Conservation (phyloP, 805 yeast genomes). For the Kodamaea fukazawae region DNA sequence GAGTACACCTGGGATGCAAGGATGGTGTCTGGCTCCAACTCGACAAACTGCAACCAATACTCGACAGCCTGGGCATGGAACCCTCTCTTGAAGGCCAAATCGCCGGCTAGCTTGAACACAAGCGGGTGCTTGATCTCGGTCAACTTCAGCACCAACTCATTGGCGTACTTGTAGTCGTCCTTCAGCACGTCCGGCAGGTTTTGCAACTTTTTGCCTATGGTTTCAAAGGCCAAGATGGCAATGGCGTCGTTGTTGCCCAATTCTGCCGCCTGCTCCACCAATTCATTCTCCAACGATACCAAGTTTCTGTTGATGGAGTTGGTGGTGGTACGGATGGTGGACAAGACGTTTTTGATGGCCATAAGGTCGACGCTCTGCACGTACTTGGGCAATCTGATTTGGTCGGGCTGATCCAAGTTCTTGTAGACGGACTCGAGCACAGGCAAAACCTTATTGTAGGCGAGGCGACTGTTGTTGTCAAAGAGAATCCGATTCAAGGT, state of each 20-base stretch:
- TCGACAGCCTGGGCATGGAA: constrained; percentile 52
- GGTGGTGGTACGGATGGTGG: constrained; percentile 57
- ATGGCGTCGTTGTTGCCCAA: constrained; percentile 80
- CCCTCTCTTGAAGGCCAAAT: constrained; percentile 56
- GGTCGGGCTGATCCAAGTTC: constrained; percentile 39
- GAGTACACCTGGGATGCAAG: constrained; percentile 71
- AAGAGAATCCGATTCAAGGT: constrained; percentile 58
- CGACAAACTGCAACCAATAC: constrained; percentile 58
- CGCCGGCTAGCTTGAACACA: constrained; percentile 77
- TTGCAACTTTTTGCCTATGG: constrained; percentile 32
- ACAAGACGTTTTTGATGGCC: constrained; percentile 64
- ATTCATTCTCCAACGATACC: constrained; percentile 61
- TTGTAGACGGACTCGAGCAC: constrained; percentile 52
- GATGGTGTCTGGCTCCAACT: constrained; percentile 54
- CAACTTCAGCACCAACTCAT: constrained; percentile 54
- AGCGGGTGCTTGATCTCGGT: constrained; percentile 65
- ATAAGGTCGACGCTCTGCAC: constrained; percentile 59
- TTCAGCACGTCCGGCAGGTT: constrained; percentile 30
- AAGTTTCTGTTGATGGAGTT: constrained; percentile 56
- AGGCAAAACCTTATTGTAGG: constrained; percentile 53
- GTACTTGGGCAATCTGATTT: constrained; percentile 42
- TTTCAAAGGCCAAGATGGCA: constrained; percentile 66
- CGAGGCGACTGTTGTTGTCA: constrained; percentile 60
- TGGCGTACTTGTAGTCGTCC: constrained; percentile 66
- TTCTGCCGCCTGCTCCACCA: constrained; percentile 83